A percentile compares a stretch with the other conserved stretches of the same genome.
These are phyloP conservation scores for Cerioporus squamosus DNA, from an alignment of 1,284 basidiomycete species.

Conservation along the genomic window DNA sequence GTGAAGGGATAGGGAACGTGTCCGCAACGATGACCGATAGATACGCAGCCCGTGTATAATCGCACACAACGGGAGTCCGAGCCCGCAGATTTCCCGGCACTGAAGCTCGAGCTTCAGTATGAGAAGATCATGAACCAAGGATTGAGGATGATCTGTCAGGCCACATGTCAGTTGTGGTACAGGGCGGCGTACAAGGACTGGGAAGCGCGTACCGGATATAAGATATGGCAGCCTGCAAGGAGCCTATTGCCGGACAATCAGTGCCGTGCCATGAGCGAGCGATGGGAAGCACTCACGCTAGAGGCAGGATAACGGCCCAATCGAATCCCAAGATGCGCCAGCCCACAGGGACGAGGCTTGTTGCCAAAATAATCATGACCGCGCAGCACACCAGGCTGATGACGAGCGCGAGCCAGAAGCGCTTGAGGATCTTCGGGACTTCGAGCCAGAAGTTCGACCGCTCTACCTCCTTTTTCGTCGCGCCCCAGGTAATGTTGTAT, in stretches of 20 bases:
- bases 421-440: slow-evolving; percentile 78
- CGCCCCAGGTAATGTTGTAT: slow-evolving; percentile 84
- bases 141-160: slow-evolving; percentile 70
- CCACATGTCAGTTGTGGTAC: not conserved
- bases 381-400: slow-evolving; percentile 49
- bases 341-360: slow-evolving; percentile 53
- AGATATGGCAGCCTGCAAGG: slow-evolving; percentile 64
- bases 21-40: no score
- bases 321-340: slow-evolving; percentile 65
- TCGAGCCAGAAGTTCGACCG: slow-evolving; percentile 88
- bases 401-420: slow-evolving; percentile 70
- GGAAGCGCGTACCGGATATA: slow-evolving; percentile 62
- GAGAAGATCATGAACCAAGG: slow-evolving; percentile 78
- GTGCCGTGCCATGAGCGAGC: not conserved
- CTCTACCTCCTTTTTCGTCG: slow-evolving; percentile 82
- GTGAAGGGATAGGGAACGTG: no score
- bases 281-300: slow-evolving; percentile 59
- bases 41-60: no score
- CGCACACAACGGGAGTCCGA: no score
- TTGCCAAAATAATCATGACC: slow-evolving; percentile 61
- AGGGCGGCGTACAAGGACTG: not conserved
- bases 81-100: no score
- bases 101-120: slow-evolving; percentile 40
- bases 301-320: slow-evolving; percentile 75
- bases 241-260: slow-evolving; percentile 41